Base-by-base conservation (phyloP, 2,329 filamentous ascomycete genomes). In the Arthrobotrys sinensis region DNA sequence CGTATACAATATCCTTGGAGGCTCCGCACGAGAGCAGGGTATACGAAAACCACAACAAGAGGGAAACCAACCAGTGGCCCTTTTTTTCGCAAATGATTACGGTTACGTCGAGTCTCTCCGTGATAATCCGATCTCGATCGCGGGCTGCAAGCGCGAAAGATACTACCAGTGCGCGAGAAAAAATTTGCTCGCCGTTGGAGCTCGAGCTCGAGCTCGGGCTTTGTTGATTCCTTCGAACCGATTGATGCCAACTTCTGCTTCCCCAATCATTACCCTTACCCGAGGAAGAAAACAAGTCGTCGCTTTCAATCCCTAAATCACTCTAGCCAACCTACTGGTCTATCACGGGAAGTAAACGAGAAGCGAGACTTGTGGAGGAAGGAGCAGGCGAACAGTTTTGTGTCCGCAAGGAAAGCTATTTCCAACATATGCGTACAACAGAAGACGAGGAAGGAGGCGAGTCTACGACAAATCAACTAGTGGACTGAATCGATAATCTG, bases 1-100 rank as follows among this genome's bases (percentile, higher is more conserved):
- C 67, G 75, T 78, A 72, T 78, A 78, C 75, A 72, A 72, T 72
- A 78, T 78, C 75, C 75, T 72, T 69, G 75, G 67, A 67, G 65
- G 55, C 75, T 63, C 62, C 67, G 63, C 60, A 65, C 60, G 3
- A 28, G 52, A 38, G 67, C 75, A 78, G 63, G 67, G 67, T 66
- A 19, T 67, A 78, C 75, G 75, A 78, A 78, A 78, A 78, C 67
- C 36, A 64, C 62, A 28, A 67, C 36, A 43, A 38, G 19, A 19
- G 43, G 52, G 19, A 65, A 43, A 50, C 50, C 52, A 66, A 70
- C 57, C 52, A 43, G 48, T 67, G 53, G 52, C 21, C 43, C 55
- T 68, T 60, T 60, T 75, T 3, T 67, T 75, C 70, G 70, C 70
- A 68, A 73, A 63, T 53, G 52, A 24, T 32, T 57, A 65, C n/a